Conservation (phyloP, 2,329 filamentous ascomycete species). For the Phaeosphaeriaceae sp. region DNA sequence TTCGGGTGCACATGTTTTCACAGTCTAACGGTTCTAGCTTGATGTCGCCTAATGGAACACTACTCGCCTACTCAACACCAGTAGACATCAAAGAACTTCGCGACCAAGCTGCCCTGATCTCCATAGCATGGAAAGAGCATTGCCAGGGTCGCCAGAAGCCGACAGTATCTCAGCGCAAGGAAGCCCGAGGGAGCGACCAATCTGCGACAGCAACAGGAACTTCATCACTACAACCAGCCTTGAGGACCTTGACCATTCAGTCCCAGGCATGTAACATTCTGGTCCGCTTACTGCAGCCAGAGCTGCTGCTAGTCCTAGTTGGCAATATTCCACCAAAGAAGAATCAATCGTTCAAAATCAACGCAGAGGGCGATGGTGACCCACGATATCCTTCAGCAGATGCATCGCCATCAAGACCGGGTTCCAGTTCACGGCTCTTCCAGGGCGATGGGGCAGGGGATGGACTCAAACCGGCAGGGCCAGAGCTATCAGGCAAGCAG, state of each 20-base stretch:
- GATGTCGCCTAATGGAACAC: constrained; percentile 60
- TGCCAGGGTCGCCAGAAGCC: constrained; percentile 26
- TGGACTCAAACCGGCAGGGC: constrained; percentile 1
- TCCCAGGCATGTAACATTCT: constrained; percentile 56
- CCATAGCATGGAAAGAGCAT: constrained; percentile 60
- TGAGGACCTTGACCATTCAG: constrained; percentile 58
- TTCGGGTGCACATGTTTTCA: background rate
- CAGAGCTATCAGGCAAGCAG: constrained; percentile 12
- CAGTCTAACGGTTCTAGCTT: constrained; percentile 42
- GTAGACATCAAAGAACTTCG: constrained; percentile 58
- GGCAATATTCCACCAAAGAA: constrained; percentile 56
- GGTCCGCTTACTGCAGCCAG: constrained; percentile 55
- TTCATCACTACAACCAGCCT: constrained; percentile 24
- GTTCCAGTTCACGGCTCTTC: constrained; percentile 10
- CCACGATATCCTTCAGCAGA: constrained; percentile 45
- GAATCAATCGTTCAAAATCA: constrained; percentile 51
- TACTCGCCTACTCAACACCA: constrained; percentile 59
- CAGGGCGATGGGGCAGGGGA: constrained; percentile 13
- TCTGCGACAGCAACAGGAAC: constrained; percentile 10
- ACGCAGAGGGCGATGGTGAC: constrained; percentile 53
- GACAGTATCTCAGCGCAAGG: constrained; percentile 16
- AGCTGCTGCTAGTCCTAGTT: constrained; percentile 57
- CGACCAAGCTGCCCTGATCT: constrained; percentile 58
- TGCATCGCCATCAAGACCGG: constrained; percentile 8
- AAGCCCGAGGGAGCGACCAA: constrained; percentile 13